phyloP scores from a whole-genome alignment of 208 protist genomes.

The Leishmania tropica region DNA sequence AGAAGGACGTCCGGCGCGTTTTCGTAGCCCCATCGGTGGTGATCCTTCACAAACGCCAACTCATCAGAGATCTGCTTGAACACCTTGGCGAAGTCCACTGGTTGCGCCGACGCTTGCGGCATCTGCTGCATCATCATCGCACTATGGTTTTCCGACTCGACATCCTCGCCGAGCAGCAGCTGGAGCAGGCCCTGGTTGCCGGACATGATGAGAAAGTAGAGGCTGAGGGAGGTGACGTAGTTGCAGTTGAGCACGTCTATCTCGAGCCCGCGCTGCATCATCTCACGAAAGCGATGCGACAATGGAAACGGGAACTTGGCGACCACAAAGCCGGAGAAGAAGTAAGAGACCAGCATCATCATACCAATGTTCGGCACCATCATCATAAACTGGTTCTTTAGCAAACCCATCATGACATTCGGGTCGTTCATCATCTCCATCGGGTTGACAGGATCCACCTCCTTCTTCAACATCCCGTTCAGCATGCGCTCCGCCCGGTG shows the following conservation, averaged over 20 bases:
- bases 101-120: constrained; percentile 48
- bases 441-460: constrained; percentile 78
- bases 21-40: constrained; percentile 71
- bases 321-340: constrained; percentile 97
- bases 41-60: constrained; percentile 70
- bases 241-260: constrained; percentile 93
- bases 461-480: constrained; percentile 56
- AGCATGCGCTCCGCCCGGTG: constrained; percentile 63
- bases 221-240: constrained; percentile 95
- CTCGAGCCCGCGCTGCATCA: constrained; percentile 97
- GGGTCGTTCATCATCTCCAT: constrained; percentile 95
- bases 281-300: constrained; percentile 91
- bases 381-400: constrained; percentile 95
- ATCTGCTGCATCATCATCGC: constrained; percentile 67
- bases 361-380: constrained; percentile 95
- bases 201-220: constrained; percentile 97
- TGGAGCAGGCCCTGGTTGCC: constrained; percentile 93
- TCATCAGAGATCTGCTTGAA: constrained; percentile 80
- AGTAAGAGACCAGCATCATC: constrained; percentile 96
- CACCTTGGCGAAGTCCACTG: constrained; percentile 80
- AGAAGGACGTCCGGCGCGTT: constrained; percentile 70
- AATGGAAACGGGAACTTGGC: constrained; percentile 96
- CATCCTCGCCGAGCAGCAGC: constrained; percentile 90
- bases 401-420: constrained; percentile 92
- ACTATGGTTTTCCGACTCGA: constrained; percentile 40